These are phyloP conservation scores for Pseudogymnoascus sp. DNA, from an alignment of 2,329 filamentous ascomycete genomes.

Conservation along the genomic window DNA sequence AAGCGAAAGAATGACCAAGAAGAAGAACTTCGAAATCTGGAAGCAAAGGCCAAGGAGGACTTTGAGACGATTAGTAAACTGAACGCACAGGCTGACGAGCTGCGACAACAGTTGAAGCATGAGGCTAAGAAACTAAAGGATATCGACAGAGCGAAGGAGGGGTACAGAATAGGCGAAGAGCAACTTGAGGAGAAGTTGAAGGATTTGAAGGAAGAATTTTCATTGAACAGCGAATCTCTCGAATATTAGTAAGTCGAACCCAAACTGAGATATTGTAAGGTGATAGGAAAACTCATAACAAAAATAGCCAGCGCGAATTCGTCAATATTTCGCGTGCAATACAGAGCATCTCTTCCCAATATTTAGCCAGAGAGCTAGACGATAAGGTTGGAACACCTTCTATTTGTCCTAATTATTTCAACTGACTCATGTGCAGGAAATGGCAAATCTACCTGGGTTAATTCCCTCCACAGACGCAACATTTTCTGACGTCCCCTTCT, in stretches of 20 bases:
- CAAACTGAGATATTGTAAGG: not conserved
- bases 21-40: constrained; percentile 5
- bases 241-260: constrained; percentile 13
- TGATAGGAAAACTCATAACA: constrained; percentile 9
- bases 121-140: constrained; percentile 6
- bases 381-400: not conserved
- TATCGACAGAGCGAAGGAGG: constrained; percentile 9
- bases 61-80: constrained; percentile 5
- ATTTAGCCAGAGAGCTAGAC: not conserved
- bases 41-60: constrained; percentile 9
- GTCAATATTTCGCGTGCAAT: constrained; percentile 10
- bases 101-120: constrained; percentile 8
- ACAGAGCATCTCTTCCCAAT: not conserved
- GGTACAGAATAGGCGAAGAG: constrained; percentile 10
- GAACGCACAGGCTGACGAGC: not conserved
- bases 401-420: not conserved
- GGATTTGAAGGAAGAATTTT: constrained; percentile 14
- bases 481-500: not conserved
- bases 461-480: not conserved
- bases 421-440: not conserved
- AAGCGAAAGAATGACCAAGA: constrained; percentile 9
- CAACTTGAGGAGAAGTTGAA: constrained; percentile 10
- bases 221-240: constrained; percentile 6
- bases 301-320: constrained; percentile 11
- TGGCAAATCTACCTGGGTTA: not conserved